Evolutionary conservation across 2,329 filamentous ascomycete species (phyloP).

Genomic region (Didymella keratinophila): DNA sequence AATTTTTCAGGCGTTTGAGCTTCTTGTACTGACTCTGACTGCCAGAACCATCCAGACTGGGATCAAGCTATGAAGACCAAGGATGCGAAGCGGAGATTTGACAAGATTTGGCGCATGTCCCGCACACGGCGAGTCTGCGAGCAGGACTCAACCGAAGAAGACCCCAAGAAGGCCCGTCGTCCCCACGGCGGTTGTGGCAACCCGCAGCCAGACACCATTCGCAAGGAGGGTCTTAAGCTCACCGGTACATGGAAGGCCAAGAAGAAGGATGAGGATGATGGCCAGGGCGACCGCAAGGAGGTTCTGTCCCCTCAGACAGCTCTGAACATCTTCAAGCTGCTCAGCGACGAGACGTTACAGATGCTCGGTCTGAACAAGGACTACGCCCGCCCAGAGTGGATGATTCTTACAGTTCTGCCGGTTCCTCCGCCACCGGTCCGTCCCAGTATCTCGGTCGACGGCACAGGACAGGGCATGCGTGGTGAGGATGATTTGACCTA

Average conservation of each 20-base stretch:
- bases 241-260: conserved; percentile 75
- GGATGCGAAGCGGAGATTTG: conserved; percentile 94
- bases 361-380: conserved; percentile 93
- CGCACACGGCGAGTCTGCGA: conserved; percentile 88
- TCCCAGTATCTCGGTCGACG: conserved; percentile 96
- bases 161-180: conserved; percentile 57
- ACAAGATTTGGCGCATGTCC: conserved; percentile 88
- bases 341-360: conserved; percentile 79
- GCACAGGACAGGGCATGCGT: conserved; percentile 87
- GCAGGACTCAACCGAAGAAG: conserved; percentile 73
- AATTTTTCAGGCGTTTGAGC: conserved; percentile 57
- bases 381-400: conserved; percentile 97
- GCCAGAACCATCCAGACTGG: conserved; percentile 78
- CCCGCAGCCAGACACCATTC: conserved; percentile 78
- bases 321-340: conserved; percentile 84
- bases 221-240: conserved; percentile 84
- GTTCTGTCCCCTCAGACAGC: conserved; percentile 84
- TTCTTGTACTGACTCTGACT: conserved; percentile 64
- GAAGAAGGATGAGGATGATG: conserved; percentile 77
- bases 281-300: conserved; percentile 74
- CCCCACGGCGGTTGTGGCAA: conserved; percentile 93
- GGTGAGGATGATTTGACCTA: conserved; percentile 99
- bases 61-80: conserved; percentile 80
- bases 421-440: conserved; percentile 95
- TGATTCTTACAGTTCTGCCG: conserved; percentile 93